Evolutionary conservation across 371 early-diverging fungal species (phyloP).

Genomic region (Mucor saturninus): DNA sequence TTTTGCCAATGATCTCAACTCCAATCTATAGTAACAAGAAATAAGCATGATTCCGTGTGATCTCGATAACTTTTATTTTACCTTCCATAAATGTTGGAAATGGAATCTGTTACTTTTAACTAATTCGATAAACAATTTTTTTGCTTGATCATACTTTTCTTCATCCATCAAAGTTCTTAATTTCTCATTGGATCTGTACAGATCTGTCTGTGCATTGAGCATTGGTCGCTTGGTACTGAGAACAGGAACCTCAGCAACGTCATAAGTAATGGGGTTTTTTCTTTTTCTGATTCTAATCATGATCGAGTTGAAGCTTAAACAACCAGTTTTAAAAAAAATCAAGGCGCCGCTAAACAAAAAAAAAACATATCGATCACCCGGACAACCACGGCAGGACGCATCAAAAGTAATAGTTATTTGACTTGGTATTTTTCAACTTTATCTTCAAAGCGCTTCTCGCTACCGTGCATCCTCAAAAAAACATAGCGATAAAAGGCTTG

Average conservation of each 20-base stretch:
- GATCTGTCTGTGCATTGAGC: not conserved
- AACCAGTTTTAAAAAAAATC: too few species aligned
- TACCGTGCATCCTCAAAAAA: too few species aligned
- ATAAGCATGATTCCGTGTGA: not conserved
- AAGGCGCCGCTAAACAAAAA: too few species aligned
- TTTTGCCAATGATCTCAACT: slow-evolving; percentile 16
- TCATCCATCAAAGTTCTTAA: slow-evolving; percentile 12
- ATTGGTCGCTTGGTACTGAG: not conserved
- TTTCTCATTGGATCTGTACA: not conserved
- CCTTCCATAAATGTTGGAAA: slow-evolving; percentile 14
- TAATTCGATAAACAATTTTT: slow-evolving; percentile 12
- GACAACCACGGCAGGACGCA: too few species aligned
- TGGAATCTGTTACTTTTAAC: slow-evolving; percentile 9
- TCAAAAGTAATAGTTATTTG: too few species aligned
- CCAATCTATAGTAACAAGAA: slow-evolving; percentile 2
- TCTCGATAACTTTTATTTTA: not conserved
- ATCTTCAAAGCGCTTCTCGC: too few species aligned
- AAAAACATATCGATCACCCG: too few species aligned
- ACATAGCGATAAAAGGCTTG: too few species aligned
- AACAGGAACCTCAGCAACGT: not conserved
- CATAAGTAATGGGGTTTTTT: not conserved
- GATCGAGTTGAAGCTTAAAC: not conserved
- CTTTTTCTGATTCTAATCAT: not conserved
- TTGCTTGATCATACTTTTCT: slow-evolving; percentile 12
- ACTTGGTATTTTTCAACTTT: too few species aligned